A percentile compares a stretch with the other conserved stretches of the same genome.
Evolutionary conservation across 495 filamentous ascomycete species (phyloP).

Genomic region (Chaetomium fimeti): DNA sequence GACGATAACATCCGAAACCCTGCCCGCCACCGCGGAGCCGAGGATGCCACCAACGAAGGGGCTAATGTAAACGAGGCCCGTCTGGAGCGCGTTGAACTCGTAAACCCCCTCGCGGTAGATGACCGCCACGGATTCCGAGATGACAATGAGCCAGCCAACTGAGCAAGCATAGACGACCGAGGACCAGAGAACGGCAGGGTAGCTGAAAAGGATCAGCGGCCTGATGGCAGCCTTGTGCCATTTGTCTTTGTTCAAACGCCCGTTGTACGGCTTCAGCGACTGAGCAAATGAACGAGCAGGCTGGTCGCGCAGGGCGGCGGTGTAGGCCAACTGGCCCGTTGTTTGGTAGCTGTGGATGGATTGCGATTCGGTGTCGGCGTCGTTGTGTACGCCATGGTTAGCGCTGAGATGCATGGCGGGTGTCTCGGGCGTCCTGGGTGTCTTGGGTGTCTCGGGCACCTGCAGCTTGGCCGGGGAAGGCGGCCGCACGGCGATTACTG

Average conservation of each 20-base stretch:
- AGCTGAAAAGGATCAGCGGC: constrained; percentile 82
- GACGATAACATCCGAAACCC: constrained; percentile 81
- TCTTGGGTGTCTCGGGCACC: background rate
- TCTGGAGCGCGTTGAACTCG: constrained; percentile 73
- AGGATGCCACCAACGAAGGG: constrained; percentile 87
- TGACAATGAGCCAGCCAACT: constrained; percentile 91
- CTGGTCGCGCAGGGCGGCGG: constrained; percentile 54
- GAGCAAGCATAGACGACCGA: constrained; percentile 81
- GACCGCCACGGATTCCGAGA: constrained; percentile 79
- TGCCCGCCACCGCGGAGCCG: constrained; percentile 87
- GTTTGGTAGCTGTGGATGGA: constrained; percentile 29
- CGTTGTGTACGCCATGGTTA: constrained; percentile 10
- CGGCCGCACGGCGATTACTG: background rate
- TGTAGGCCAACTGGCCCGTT: constrained; percentile 52
- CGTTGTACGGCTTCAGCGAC: constrained; percentile 70
- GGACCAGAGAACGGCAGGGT: constrained; percentile 90
- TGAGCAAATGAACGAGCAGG: constrained; percentile 67
- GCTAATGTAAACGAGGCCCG: constrained; percentile 84
- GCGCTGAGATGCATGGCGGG: background rate
- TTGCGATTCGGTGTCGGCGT: constrained; percentile 42
- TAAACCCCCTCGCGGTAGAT: constrained; percentile 73
- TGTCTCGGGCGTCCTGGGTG: background rate
- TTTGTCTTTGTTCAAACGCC: constrained; percentile 70
- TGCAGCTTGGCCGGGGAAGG: background rate
- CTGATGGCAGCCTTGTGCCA: constrained; percentile 75